Evolutionary conservation across 2,329 filamentous ascomycete species (phyloP).

Genomic region (Furcasterigmium furcatum): DNA sequence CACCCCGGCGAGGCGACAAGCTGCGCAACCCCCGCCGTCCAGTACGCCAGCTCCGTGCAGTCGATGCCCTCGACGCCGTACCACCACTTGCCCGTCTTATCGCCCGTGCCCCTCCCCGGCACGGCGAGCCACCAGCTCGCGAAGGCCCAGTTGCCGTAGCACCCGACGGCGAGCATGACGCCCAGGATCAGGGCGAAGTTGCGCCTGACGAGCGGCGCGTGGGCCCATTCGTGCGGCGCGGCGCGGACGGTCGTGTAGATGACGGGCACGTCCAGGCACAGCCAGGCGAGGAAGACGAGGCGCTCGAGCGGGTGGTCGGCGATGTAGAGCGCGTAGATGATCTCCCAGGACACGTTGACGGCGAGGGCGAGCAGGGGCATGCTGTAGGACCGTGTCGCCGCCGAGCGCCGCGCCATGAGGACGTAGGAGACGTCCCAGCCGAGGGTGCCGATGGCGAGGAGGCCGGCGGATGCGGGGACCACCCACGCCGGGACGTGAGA

Average conservation of each 20-base stretch:
- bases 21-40: conserved; percentile 42
- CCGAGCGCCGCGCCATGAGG: conserved; percentile 40
- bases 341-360: conserved; percentile 49
- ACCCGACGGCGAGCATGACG: conserved; percentile 29
- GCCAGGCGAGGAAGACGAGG: conserved; percentile 42
- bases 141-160: conserved; percentile 36
- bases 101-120: conserved; percentile 34
- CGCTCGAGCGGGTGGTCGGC: conserved; percentile 39
- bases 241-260: conserved; percentile 42
- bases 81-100: conserved; percentile 43
- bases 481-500: conserved; percentile 27
- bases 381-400: conserved; percentile 43
- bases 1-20: conserved; percentile 34
- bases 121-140: conserved; percentile 43
- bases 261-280: conserved; percentile 44
- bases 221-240: conserved; percentile 37
- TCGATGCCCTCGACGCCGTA: conserved; percentile 36
- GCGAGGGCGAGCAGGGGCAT: conserved; percentile 46
- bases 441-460: conserved; percentile 30
- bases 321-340: conserved; percentile 44
- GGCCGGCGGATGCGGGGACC: conserved; percentile 27
- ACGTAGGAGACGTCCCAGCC: conserved; percentile 42
- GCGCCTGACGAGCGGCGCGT: conserved; percentile 34
- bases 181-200: conserved; percentile 33
- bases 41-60: conserved; percentile 46